These are phyloP conservation scores for Exophiala alcalophila DNA, from an alignment of 2,329 filamentous ascomycete species.

Conservation along the genomic window DNA sequence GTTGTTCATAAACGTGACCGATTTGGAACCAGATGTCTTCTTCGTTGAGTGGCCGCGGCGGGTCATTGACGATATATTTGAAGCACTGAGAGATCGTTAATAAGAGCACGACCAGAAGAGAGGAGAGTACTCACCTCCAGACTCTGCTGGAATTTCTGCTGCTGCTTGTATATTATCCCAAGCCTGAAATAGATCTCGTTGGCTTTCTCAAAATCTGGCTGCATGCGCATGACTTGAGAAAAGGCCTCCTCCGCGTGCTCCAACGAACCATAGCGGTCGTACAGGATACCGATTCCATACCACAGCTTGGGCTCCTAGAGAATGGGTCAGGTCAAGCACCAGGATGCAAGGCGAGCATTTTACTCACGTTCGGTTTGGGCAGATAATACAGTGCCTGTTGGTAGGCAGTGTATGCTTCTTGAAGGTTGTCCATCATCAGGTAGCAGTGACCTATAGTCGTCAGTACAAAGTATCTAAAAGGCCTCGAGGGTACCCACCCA, in stretches of 20 bases:
- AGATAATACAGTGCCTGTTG: slow-evolving; percentile 93
- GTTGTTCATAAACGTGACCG: slow-evolving; percentile 96
- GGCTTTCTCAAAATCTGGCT: slow-evolving; percentile 95
- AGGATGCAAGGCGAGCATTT: not conserved
- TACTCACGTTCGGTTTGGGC: slow-evolving; percentile 79
- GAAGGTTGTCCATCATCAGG: slow-evolving; percentile 96
- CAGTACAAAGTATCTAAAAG: slow-evolving; percentile 30
- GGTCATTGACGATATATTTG: slow-evolving; percentile 93
- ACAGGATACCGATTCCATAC: slow-evolving; percentile 98
- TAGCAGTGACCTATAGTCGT: slow-evolving; percentile 77
- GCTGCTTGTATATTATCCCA: slow-evolving; percentile 99
- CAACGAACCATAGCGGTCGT: slow-evolving; percentile 91
- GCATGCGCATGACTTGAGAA: slow-evolving; percentile 98
- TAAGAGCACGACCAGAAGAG: slow-evolving; percentile 9
- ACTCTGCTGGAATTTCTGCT: slow-evolving; percentile 88
- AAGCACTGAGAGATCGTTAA: slow-evolving; percentile 66
- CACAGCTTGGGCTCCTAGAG: slow-evolving; percentile 87
- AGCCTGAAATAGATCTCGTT: slow-evolving; percentile 98
- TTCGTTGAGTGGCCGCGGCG: slow-evolving; percentile 86
- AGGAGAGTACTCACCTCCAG: slow-evolving; percentile 64
- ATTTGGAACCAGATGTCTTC: slow-evolving; percentile 99
- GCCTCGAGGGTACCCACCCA: slow-evolving; percentile 59
- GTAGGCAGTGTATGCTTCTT: slow-evolving; percentile 95
- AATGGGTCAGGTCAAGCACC: slow-evolving; percentile 5
- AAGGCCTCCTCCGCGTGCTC: slow-evolving; percentile 98